A percentile compares a stretch with the other conserved stretches of the same genome.
These are phyloP conservation scores for Letharia lupina DNA, from an alignment of 495 filamentous ascomycete species.

Conservation along the genomic window DNA sequence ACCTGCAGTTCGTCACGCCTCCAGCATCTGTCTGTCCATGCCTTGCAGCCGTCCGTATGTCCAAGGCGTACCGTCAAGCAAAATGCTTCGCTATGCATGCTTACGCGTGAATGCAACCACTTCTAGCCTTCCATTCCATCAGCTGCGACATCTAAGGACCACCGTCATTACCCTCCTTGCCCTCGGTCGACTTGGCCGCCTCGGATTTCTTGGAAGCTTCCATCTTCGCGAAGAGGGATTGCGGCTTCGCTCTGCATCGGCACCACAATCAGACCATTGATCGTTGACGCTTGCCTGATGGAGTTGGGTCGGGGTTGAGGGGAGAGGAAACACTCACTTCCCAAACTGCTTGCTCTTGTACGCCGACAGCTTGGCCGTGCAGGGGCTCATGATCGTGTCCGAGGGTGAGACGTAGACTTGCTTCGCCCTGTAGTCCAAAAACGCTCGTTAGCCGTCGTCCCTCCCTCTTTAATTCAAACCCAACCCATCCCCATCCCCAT, in stretches of 20 bases:
- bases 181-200: background rate
- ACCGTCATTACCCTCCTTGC: background rate
- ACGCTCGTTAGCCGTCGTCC: background rate
- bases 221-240: slow-evolving; percentile 55
- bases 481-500: background rate
- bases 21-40: background rate
- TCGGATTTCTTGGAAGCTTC: slow-evolving; percentile 42
- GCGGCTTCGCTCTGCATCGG: slow-evolving; percentile 46
- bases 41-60: background rate
- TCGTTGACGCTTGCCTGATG: background rate
- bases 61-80: background rate
- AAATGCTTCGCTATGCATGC: background rate
- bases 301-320: background rate
- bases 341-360: slow-evolving; percentile 73
- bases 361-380: slow-evolving; percentile 79
- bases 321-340: slow-evolving; percentile 43
- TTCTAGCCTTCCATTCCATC: background rate
- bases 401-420: slow-evolving; percentile 81
- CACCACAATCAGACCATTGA: slow-evolving; percentile 9
- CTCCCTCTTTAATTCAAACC: no score
- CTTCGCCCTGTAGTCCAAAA: slow-evolving; percentile 31
- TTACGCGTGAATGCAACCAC: background rate
- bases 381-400: slow-evolving; percentile 86
- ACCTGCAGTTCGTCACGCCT: background rate
- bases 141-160: background rate